These are phyloP conservation scores for Bryoglossum gracile DNA, from an alignment of 495 filamentous ascomycete species.

Conservation along the genomic window DNA sequence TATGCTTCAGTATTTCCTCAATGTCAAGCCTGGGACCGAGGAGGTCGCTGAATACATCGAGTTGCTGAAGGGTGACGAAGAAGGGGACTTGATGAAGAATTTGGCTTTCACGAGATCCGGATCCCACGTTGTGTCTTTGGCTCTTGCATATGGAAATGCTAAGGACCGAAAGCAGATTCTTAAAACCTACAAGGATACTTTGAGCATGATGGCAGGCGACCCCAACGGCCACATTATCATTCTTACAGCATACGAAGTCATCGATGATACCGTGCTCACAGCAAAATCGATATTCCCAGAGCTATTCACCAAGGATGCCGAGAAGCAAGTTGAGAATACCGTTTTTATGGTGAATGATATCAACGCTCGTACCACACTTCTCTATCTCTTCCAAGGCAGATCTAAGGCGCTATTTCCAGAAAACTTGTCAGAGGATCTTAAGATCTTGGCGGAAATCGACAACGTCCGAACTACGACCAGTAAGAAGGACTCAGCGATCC, in stretches of 20 bases:
- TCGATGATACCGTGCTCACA: slow-evolving; percentile 89
- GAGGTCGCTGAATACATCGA: slow-evolving; percentile 86
- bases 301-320: slow-evolving; percentile 59
- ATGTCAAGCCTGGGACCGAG: slow-evolving; percentile 61
- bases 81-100: slow-evolving; percentile 82
- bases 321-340: slow-evolving; percentile 55
- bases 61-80: slow-evolving; percentile 81
- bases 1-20: slow-evolving; percentile 93
- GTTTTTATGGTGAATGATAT: slow-evolving; percentile 55
- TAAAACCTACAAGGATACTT: slow-evolving; percentile 75
- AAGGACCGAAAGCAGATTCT: slow-evolving; percentile 91
- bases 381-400: slow-evolving; percentile 75
- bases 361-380: slow-evolving; percentile 66
- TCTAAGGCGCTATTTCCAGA: slow-evolving; percentile 61
- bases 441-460: slow-evolving; percentile 65
- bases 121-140: slow-evolving; percentile 69
- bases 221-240: slow-evolving; percentile 71
- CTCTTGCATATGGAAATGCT: slow-evolving; percentile 73
- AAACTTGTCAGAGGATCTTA: slow-evolving; percentile 49
- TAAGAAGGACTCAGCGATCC: slow-evolving; percentile 77
- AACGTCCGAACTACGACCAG: slow-evolving; percentile 69
- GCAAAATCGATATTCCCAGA: slow-evolving; percentile 79
- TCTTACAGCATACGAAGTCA: slow-evolving; percentile 76
- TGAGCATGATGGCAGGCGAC: slow-evolving; percentile 76
- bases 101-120: slow-evolving; percentile 92